Base-by-base conservation (phyloP, 2,329 filamentous ascomycete species). In the Monosporascus sp. region DNA sequence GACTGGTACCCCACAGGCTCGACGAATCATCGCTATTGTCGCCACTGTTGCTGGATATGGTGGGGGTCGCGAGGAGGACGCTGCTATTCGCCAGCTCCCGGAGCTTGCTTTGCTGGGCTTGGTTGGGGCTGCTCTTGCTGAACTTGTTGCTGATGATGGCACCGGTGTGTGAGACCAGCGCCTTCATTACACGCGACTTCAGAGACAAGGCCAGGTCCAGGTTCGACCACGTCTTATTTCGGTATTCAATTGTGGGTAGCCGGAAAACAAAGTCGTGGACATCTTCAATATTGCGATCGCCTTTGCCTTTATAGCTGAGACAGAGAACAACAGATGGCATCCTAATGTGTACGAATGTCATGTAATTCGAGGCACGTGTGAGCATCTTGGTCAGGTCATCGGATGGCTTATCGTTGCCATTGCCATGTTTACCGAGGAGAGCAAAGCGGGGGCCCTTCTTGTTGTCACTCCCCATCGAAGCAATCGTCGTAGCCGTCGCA, bases 141-240 rank as follows among this genome's bases (percentile, higher is more conserved):
- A 99, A 89, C 68, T 99, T 99, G 78, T 99, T 99, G 51, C 93
- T 90, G 48, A 99, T 90, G 60, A 99, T 97, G 53, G 94, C 91
- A 37, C 94, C 94, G 0, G 93, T 92, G 66, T 99, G 94, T 2
- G 90, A 94, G 63, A 99, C 95, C 46, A 99, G 79, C 0, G 94
- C 93, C 65, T 91, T 89, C 66, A 96, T 90, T 53, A 97, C 89
- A 47, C 96, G 92, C 67, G 92, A 95, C 74, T 99, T 97, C 51
- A 99, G 79, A 15, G 91, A 88, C 47, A 97, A 78, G 1, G 93
- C 92, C 9, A 99, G 82, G 65, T 99, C 94, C 6, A 99, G 81
- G 68, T 97, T 99, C 6, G 91, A 97, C 94, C 94, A 99, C 8
- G 92, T 97, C 77, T 99, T 99, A 78, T 99, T 99, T 58, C 90